Percentiles rank a stretch among this genome's conserved stretches.
Conservation (phyloP, 2,329 filamentous ascomycete species). For the Simplicillium aogashimaense region DNA sequence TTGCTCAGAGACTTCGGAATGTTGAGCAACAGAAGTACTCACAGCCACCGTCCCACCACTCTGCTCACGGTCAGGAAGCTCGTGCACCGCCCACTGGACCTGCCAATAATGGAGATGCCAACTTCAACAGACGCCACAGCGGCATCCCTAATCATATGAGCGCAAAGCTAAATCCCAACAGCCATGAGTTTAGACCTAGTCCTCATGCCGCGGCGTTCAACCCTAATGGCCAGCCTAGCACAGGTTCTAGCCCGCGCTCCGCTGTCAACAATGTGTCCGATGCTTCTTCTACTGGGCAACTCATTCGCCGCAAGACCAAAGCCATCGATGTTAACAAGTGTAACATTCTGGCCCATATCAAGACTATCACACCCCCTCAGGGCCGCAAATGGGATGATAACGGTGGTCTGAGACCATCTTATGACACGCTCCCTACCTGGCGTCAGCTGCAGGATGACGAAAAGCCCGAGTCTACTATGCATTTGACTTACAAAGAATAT, state of each 20-base stretch:
- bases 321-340: conserved; percentile 63
- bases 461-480: conserved; percentile 54
- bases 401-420: conserved; percentile 74
- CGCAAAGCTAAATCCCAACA: conserved; percentile 54
- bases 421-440: conserved; percentile 80
- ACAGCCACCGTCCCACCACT: conserved; percentile 30
- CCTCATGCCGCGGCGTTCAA: conserved; percentile 74
- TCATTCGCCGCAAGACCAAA: conserved; percentile 63
- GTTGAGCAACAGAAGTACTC: conserved; percentile 42
- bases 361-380: conserved; percentile 40
- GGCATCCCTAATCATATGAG: conserved; percentile 40
- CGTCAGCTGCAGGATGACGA: conserved; percentile 62
- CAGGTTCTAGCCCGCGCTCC: conserved; percentile 62
- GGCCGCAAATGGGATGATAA: conserved; percentile 62
- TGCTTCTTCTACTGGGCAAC: conserved; percentile 21
- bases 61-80: conserved; percentile 51
- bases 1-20: conserved; percentile 40
- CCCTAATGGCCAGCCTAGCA: conserved; percentile 55
- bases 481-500: conserved; percentile 62
- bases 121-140: conserved; percentile 43
- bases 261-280: conserved; percentile 40
- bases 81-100: conserved; percentile 69
- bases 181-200: conserved; percentile 76
- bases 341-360: conserved; percentile 41
- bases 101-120: conserved; percentile 41